Base-by-base conservation (phyloP, 1,139 yeast species). In the Kurtzmaniella quercitrusa region DNA sequence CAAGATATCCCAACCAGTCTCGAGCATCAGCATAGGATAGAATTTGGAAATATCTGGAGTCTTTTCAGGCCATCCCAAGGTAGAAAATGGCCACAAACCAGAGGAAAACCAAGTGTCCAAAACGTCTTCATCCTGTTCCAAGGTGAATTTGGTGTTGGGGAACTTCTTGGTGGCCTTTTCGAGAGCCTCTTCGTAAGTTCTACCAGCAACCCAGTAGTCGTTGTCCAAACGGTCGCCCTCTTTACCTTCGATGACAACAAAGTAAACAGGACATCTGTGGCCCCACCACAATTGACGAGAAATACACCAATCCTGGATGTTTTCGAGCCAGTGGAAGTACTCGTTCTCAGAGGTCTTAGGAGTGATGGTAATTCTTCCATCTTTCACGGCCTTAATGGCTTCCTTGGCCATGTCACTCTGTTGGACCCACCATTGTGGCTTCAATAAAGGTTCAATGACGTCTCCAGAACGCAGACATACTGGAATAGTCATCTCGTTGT, bases 211-310 rank as follows among this genome's bases (percentile, higher is more conserved):
- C 98, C 98, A 93, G 71, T 75, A 85, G 40, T 77, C 69, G 54
- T 85, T 88, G 60, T 85, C 85, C 53, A 76, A 70, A 48, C 68
- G 63, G 57, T 80, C 85, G 50, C 78, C 75, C 33, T 68, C 71
- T 56, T 79, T 77, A 46, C 93, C 94, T 60, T 89, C 96, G 47
- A 89, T 70, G 44, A 75, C 72, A 50, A 91, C 89, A 56, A 89
- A 89, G 70, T 94, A 93, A 41, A 88, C 96, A 19, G 98, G 98
- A 68, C 96, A 89, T 73, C 98, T 83, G 73, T 93, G 98, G 53
- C 98, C 98, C 98, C 98, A 93, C 98, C 98, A 93, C 60, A 93
- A 79, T 74, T 93, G 98, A 71, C 98, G 87, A 25, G 98, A 93
- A 52, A 93, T 90, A 82, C 98, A 93, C 98, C 98, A 93, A 72